Percentiles rank a stretch among this genome's conserved stretches.
Conservation (phyloP, 2,329 filamentous ascomycete species). For the Colletotrichum noveboracense region DNA sequence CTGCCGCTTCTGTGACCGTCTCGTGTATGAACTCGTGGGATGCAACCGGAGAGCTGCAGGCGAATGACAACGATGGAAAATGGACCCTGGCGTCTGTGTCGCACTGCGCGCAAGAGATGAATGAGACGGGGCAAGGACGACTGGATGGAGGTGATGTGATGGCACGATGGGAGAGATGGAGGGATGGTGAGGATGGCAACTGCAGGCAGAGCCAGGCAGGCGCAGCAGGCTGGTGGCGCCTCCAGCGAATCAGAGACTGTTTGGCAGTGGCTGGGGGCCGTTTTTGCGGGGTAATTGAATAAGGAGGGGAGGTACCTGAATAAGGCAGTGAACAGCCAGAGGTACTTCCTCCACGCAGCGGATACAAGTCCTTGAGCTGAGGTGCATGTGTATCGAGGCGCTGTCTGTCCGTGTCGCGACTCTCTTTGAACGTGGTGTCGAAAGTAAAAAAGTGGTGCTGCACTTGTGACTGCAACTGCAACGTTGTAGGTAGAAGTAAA, state of each 20-base stretch:
- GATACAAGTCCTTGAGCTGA: neutral
- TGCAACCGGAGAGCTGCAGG: neutral
- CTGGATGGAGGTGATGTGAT: neutral
- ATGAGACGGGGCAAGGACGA: neutral
- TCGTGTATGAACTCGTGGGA: neutral
- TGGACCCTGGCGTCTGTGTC: neutral
- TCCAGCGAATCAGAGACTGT: neutral
- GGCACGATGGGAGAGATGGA: neutral
- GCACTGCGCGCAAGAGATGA: neutral
- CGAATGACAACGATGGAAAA: neutral
- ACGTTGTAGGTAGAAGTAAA: neutral
- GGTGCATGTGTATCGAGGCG: neutral
- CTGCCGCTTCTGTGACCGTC: neutral
- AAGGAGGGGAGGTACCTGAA: neutral
- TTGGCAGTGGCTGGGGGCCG: neutral
- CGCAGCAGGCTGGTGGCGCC: neutral
- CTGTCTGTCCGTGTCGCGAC: neutral
- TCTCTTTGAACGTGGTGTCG: neutral
- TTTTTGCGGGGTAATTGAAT: slow-evolving; percentile 16
- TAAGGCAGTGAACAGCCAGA: neutral
- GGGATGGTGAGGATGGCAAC: neutral
- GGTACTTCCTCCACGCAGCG: neutral
- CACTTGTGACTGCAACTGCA: neutral
- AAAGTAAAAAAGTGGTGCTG: neutral
- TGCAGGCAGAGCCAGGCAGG: neutral